phyloP scores from a whole-genome alignment of 2,329 filamentous ascomycete genomes.

The Ceratocystis ficicola region DNA sequence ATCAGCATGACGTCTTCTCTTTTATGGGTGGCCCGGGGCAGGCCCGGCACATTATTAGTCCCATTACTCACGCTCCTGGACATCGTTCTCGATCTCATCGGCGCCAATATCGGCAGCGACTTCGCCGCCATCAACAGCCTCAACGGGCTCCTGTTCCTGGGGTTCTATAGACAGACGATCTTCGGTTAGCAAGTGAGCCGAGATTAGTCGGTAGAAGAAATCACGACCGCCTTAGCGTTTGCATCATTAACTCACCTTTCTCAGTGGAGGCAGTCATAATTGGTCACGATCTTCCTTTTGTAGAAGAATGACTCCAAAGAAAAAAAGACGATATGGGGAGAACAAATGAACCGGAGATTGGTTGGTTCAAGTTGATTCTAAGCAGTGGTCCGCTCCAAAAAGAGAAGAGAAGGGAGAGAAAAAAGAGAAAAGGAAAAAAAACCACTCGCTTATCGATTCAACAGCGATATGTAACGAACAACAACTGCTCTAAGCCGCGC shows the following conservation, averaged over 20 bases:
- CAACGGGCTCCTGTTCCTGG: slow-evolving; percentile 17
- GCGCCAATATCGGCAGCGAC: slow-evolving; percentile 9
- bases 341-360: slow-evolving; percentile 1
- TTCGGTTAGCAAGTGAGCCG: slow-evolving; percentile 14
- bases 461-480: slow-evolving; percentile 10
- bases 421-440: slow-evolving; percentile 14
- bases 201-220: too few relatives aligned
- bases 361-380: slow-evolving; percentile 12
- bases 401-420: slow-evolving; percentile 12
- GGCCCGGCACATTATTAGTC: not conserved
- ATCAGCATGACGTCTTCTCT: not conserved
- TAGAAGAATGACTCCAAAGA: slow-evolving; percentile 6
- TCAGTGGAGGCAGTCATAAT: slow-evolving; percentile 18
- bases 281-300: slow-evolving; percentile 10
- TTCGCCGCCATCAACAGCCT: slow-evolving; percentile 8
- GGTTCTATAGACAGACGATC: not conserved
- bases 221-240: too few relatives aligned
- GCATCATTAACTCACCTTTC: slow-evolving; percentile 9
- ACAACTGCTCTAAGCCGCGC: slow-evolving; percentile 7
- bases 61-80: slow-evolving; percentile 13
- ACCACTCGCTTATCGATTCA: slow-evolving; percentile 19
- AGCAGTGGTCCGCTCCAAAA: not conserved
- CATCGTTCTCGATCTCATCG: slow-evolving; percentile 12
- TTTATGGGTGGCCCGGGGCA: not conserved
- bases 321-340: not conserved